Base-by-base conservation (phyloP, 2,329 filamentous ascomycete genomes). In the Lecanicillium sp. region DNA sequence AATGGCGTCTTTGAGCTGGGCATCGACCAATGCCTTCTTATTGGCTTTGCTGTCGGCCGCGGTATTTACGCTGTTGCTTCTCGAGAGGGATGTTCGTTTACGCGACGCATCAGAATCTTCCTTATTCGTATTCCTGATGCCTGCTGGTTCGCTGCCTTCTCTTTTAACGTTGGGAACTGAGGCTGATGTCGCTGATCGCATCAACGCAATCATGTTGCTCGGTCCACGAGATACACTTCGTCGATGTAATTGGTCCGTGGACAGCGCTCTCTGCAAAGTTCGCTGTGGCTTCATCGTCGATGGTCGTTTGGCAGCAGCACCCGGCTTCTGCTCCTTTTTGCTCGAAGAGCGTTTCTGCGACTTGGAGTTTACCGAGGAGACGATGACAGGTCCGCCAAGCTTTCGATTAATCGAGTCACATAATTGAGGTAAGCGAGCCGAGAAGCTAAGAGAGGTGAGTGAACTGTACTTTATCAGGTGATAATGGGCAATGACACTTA, bases 1-100 rank as follows among this genome's bases (percentile, higher is more conserved):
- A 35, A 92, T 89, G 8, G 85, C 85, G 42, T 85, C 75, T 47
- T 78, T 75, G 25, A 90, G 60, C 51, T 88, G 80, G 19, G 79
- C 75, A 34, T 86, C 78, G 2, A 86, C 70, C 16, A 73, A 60
- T 3, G 78, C 80, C 52, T 82, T 81, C 55, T 77, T 83, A 49
- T 67, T 76, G 22, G 74, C 68, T 57, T 75, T 85, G 2, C 63
- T 55, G 40, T 79, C 75, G 3, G 70, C 69, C 20, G 68, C 57
- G 27, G 64, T 69, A 19, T 66, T 67, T 45, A 71, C 65, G 47
- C 70, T 71, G 38, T 61, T 68, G 47, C 60, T 63, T 34, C 64
- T 51, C 9, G 58, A 61, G 32, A 66, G 48, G 20, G 55, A 36
- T 30, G 57, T 45, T 13, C 55, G 51, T 33, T 55, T 80, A 56